These are phyloP conservation scores for Ocimum tenuiflorum DNA, from an alignment of 257 asterid species.

Conservation along the genomic window DNA sequence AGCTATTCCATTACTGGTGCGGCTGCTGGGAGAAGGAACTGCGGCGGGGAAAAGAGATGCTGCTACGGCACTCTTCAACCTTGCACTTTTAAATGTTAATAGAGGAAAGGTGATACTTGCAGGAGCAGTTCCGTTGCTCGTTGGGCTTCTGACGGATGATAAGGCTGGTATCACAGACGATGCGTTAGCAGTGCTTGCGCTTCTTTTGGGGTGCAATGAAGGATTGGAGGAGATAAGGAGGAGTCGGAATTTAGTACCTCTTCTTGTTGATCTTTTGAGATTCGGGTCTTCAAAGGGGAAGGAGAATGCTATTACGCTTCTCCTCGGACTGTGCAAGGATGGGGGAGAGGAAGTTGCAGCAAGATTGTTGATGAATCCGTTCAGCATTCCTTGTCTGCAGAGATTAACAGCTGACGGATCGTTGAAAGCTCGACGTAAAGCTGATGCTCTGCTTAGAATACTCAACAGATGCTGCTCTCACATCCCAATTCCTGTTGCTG, in stretches of 20 bases:
- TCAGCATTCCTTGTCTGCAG: conserved; percentile 71
- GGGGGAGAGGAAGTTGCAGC: conserved; percentile 71
- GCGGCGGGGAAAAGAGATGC: conserved; percentile 72
- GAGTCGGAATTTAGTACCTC: conserved; percentile 47
- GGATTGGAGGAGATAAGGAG: conserved; percentile 65
- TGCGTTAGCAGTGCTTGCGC: conserved; percentile 62
- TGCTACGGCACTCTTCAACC: conserved; percentile 77
- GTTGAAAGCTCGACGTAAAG: conserved; percentile 60
- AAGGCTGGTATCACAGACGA: conserved; percentile 82
- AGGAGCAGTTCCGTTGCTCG: conserved; percentile 70
- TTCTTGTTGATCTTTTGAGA: conserved; percentile 76
- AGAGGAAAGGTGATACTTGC: conserved; percentile 37
- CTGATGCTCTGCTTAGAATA: conserved; percentile 78
- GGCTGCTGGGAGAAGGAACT: conserved; percentile 65
- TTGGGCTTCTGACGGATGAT: conserved; percentile 61
- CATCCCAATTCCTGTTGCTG: conserved; percentile 17
- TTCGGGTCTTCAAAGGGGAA: conserved; percentile 74
- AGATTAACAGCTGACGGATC: conserved; percentile 55
- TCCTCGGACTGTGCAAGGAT: conserved; percentile 70
- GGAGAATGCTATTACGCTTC: conserved; percentile 66
- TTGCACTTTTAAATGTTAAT: conserved; percentile 50
- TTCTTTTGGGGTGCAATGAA: conserved; percentile 53
- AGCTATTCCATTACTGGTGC: conserved; percentile 63
- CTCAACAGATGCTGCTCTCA: conserved; percentile 71
- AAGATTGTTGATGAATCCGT: conserved; percentile 60